A percentile compares a stretch with the other conserved stretches of the same genome.
These are phyloP conservation scores for Symbiodinium natans DNA, from an alignment of 73 alveolate species.

Conservation along the genomic window DNA sequence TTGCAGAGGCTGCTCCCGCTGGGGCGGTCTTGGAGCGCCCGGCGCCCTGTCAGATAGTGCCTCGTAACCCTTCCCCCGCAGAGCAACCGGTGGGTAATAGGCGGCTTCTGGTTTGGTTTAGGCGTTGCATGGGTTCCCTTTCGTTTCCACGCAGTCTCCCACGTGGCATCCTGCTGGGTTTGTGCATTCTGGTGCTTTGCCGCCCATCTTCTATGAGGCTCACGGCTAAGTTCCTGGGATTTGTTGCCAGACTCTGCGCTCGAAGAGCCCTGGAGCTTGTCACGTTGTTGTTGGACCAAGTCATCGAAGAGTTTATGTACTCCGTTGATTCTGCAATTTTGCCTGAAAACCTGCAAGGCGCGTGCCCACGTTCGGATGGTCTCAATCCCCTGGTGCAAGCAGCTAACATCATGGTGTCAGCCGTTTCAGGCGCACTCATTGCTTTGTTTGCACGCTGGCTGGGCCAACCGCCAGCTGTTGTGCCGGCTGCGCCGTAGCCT, in stretches of 20 bases:
- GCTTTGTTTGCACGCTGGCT: too few species aligned
- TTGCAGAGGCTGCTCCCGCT: neutral
- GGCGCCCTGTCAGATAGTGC: too few species aligned
- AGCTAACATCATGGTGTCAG: too few species aligned
- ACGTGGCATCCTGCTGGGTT: neutral
- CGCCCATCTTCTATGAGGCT: neutral
- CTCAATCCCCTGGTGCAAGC: too few species aligned
- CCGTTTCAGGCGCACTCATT: too few species aligned
- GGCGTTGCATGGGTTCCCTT: too few species aligned
- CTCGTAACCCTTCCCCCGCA: neutral
- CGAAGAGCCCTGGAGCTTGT: neutral
- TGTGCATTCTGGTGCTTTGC: neutral
- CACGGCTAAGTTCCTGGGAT: neutral
- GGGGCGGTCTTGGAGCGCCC: neutral
- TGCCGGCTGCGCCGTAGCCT: too few species aligned
- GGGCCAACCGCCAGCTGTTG: too few species aligned
- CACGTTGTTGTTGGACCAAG: neutral
- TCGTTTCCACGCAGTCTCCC: neutral
- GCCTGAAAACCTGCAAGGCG: too few species aligned
- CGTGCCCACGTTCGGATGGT: too few species aligned
- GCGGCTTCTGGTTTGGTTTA: too few species aligned
- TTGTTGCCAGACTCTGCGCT: neutral
- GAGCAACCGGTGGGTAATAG: neutral
- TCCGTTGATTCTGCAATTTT: neutral
- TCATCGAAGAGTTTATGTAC: neutral